Conservation (phyloP, 2,329 filamentous ascomycete species). For the Remersonia thermophila region DNA sequence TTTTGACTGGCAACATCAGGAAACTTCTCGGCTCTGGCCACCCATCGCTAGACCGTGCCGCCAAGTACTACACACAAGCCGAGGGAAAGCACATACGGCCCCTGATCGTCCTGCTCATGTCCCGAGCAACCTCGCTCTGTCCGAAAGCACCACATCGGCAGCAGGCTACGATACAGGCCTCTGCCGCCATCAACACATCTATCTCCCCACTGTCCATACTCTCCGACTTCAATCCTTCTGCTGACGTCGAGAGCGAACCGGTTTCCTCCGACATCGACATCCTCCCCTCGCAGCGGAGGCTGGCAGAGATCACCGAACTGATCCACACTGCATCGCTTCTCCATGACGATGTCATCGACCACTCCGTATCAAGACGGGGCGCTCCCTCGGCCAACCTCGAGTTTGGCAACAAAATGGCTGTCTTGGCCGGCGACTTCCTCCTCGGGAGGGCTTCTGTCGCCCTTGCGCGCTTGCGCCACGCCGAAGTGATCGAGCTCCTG, state of each 20-base stretch:
- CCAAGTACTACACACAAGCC: conserved; percentile 95
- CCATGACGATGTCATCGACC: conserved; percentile 97
- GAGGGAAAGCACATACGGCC: conserved; percentile 96
- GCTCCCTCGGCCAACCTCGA: conserved; percentile 82
- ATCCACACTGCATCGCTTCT: conserved; percentile 95
- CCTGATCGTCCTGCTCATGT: conserved; percentile 92
- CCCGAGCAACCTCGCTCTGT: conserved; percentile 74
- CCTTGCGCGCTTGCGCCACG: conserved; percentile 76
- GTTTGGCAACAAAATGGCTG: conserved; percentile 99
- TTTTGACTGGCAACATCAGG: conserved; percentile 83
- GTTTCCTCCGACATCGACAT: conserved; percentile 49
- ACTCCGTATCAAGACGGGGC: conserved; percentile 72
- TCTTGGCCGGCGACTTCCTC: conserved; percentile 92
- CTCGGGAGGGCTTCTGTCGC: conserved; percentile 88
- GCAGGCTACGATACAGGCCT: conserved; percentile 31
- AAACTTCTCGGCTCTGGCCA: conserved; percentile 90
- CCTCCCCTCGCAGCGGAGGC: conserved; percentile 78
- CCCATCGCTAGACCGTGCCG: conserved; percentile 83
- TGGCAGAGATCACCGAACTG: conserved; percentile 93
- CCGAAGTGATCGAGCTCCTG: conserved; percentile 87
- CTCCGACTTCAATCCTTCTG: conserved; percentile 69
- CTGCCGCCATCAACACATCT: conserved; percentile 37
- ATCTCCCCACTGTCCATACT: conserved; percentile 49
- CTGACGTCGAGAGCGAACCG: conserved; percentile 31
- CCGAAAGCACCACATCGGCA: conserved; percentile 39